Conservation (phyloP, 1,284 basidiomycete genomes). For the Ceratobasidium sp. region DNA sequence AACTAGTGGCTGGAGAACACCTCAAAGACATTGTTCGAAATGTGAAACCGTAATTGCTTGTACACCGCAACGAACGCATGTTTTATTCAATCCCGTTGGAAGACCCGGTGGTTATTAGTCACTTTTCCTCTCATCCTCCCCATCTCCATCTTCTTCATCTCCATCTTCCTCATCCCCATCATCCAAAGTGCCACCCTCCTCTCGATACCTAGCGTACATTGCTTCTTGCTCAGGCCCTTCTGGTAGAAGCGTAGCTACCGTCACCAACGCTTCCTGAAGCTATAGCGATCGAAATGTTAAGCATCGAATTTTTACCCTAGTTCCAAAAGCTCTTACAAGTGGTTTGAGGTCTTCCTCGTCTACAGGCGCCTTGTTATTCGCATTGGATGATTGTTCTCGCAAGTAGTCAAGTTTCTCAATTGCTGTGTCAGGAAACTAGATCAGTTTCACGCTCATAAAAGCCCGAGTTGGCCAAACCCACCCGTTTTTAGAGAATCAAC, state of each 20-base stretch:
- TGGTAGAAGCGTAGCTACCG: slow-evolving; percentile 30
- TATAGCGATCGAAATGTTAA: neutral
- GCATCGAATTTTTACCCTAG: neutral
- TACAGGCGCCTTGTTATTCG: neutral
- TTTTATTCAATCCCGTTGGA: too few relatives aligned
- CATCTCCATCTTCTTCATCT: neutral
- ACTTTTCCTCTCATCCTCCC: too few relatives aligned
- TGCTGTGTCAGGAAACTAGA: neutral
- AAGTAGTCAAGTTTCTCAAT: slow-evolving; percentile 11
- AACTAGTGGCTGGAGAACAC: too few relatives aligned
- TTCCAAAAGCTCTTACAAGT: neutral
- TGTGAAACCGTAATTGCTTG: too few relatives aligned
- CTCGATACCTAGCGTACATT: slow-evolving; percentile 29
- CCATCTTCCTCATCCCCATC: neutral
- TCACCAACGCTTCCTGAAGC: slow-evolving; percentile 34
- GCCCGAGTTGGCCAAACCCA: neutral
- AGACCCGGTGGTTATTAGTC: too few relatives aligned
- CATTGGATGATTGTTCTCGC: neutral
- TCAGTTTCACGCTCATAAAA: neutral
- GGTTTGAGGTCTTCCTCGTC: slow-evolving; percentile 27
- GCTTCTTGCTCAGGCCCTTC: slow-evolving; percentile 37
- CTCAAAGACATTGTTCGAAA: too few relatives aligned
- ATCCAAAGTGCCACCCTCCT: slow-evolving; percentile 24
- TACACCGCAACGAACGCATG: too few relatives aligned
- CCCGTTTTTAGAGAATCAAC: neutral